Base-by-base conservation (phyloP, 495 filamentous ascomycete genomes). In the Patellaria atrata region DNA sequence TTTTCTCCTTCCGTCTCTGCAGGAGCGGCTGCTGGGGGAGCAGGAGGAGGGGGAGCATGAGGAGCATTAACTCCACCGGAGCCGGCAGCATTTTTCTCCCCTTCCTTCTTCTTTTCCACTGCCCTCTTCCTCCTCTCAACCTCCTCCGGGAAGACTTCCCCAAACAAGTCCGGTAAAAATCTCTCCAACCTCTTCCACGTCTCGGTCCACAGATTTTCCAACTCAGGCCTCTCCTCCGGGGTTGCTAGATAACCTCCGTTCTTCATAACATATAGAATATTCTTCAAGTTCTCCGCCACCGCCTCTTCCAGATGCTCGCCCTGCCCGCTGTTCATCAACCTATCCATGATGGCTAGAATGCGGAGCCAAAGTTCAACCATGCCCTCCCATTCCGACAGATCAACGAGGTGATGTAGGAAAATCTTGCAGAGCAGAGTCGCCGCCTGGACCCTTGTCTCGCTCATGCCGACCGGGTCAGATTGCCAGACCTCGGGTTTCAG, bases 401-500 rank as follows among this genome's bases (percentile, higher is more conserved):
- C 67, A 2, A 84, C 82, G 7, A 94, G 68, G 55, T 94, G 93
- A 51, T 94, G 91, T 49, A 96, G 50, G 60, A 94, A 99, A 9
- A 94, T 83, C 55, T 87, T 94, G 65, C 80, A 93, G 18, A 94
- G 70, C 27, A 96, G 63, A 16, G 76, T 92, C 10, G 87, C 85
- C 5, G 82, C 86, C 52, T 92, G 81, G 3, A 96, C 82, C 35
- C 89, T 70, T 10, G 87, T 96, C 54, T 94, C 86, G 45, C 78
- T 79, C 89, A 99, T 99, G 13, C 89, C 91, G 20, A 77, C 58
- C 5, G 86, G 78, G 48, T 99, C 89, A 1, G 82, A 78, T 30
- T 86, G 84, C 53, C 87, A 96, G 18, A 94, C 77, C 57, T 99
- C 89, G 0, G 89, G 91, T 57, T 94, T 94, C 15, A 99, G 64